These are phyloP conservation scores for Jackrogersella minutella DNA, from an alignment of 495 filamentous ascomycete species.

Conservation along the genomic window DNA sequence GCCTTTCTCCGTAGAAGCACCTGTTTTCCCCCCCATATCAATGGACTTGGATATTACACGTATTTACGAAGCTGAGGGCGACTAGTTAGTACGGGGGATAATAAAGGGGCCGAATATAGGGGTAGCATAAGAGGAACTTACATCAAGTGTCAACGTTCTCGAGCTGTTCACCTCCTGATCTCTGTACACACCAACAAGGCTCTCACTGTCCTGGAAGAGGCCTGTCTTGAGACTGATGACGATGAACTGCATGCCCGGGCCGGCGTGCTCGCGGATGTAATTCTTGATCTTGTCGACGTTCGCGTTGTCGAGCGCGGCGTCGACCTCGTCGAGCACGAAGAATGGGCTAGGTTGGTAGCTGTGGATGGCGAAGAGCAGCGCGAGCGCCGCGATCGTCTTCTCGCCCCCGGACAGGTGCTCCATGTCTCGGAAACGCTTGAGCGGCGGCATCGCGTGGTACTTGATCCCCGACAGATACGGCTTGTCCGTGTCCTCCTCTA, in stretches of 20 bases:
- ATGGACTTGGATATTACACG: conserved; percentile 25
- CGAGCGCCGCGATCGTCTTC: conserved; percentile 98
- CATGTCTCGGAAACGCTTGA: conserved; percentile 99
- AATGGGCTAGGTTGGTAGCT: conserved; percentile 93
- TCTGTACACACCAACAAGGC: conserved; percentile 90
- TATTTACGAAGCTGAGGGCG: conserved; percentile 43
- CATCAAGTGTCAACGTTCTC: conserved; percentile 89
- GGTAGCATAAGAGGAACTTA: conserved; percentile 64
- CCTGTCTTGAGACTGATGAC: conserved; percentile 95
- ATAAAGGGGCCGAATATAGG: neutral
- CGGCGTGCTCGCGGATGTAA: conserved; percentile 92
- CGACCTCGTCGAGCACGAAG: conserved; percentile 98
- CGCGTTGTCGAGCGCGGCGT: conserved; percentile 95
- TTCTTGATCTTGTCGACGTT: conserved; percentile 95
- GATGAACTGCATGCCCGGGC: conserved; percentile 98
- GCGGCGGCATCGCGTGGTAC: conserved; percentile 97
- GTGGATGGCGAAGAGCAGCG: conserved; percentile 94
- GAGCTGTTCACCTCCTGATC: conserved; percentile 93
- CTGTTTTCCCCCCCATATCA: conserved; percentile 3
- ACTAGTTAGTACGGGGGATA: conserved; percentile 15
- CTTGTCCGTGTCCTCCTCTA: conserved; percentile 82
- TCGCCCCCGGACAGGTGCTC: conserved; percentile 97
- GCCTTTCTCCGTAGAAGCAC: conserved; percentile 4
- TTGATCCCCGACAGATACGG: conserved; percentile 95
- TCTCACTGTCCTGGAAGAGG: conserved; percentile 92